Evolutionary conservation across 176 grass and related monocot genomes (phyloP), one percentile per base, ranked within the genome.

Genomic region (Cenchrus americanus): DNA sequence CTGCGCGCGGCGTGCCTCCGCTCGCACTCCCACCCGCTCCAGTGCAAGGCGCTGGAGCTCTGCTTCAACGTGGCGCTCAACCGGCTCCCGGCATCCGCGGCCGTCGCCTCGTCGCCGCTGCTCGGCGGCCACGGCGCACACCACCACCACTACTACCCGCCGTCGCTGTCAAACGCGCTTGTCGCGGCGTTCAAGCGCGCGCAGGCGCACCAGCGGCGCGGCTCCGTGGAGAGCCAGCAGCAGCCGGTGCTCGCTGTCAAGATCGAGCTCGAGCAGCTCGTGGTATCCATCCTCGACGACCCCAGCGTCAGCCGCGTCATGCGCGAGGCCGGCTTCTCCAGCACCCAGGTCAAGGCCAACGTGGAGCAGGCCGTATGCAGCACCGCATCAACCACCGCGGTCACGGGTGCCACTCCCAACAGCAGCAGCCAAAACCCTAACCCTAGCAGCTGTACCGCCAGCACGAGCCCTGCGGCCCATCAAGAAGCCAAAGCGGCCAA

Each of bases 11-110:
- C 91, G 22, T 95, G 96, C 89, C 91, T 98, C 65, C 86, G 89
- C 58, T 98, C 93, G 1, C 93, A 94, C 77, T 94, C 93, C 7
- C 93, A 94, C 76, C 96, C 96, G 62, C 93, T 98, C 22, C 93
- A 94, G 89, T 98, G 91, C 89, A 95, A 94, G 86, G 96, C 96
- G 2, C 91, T 98, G 17, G 96, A 98, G 87, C 91, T 98, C 14
- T 98, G 96, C 85, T 98, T 98, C 78, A 98, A 96, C 81, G 96
- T 98, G 19, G 93, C 96, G 58, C 87, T 98, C 66, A 95, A 96
- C 80, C 93, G 96, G 14, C 88, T 96, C 23, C 93, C 93, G 3
- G 91, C 93, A 44, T 93, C 96, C 1, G 69, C 91, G 0, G 75
- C 82, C 10, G 88, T 82, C 8, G 71, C 88, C 61, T 69, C 91